Evolutionary conservation across 306 rosid genomes (phyloP), one percentile per base, ranked within the genome.

Genomic region (Lagenaria siceraria): DNA sequence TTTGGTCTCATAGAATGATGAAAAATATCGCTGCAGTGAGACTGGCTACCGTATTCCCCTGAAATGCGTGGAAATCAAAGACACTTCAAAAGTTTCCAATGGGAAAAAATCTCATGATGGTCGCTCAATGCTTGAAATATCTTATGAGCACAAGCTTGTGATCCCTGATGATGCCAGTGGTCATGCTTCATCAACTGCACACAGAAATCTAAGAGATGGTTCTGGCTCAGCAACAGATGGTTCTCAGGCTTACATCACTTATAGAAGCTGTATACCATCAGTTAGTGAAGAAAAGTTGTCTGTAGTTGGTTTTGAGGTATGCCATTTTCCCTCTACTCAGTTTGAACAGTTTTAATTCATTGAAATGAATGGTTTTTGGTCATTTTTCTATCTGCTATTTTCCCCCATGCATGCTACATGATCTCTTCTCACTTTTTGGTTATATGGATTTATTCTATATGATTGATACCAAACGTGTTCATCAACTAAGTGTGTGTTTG

Each of bases 21-120:
- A 77, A 56, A 90, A 88, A 82, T 91, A 88, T 80, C 89, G 94
- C 64, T 94, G 97, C 90, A 90, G 92, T 64, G 97, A 94, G 88
- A 94, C 98, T 81, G 97, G 97, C 73, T 94, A 91, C 78, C 92
- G 91, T 25, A 94, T 94, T 81, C 96, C 97, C 73, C 87, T 90
- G 82, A 94, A 88, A 87, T 94, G 97, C 74, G 77, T 84, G 68
- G 91, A 90, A 83, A 83, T 84, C 61, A 91, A 85, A 81, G 87
- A 74, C 38, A 79, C 85, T 14, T 51, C 10, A 0, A 87, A 83
- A 79, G 85, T 64, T 71, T 74, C 81, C 24, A 76, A 62, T 36
- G 78, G 61, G 78, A 80, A 79, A 52, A 84, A 49, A 25, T 60
- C 92, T 77, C 71, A 49, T 9, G 75, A 77, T 71, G 75, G 78